These are phyloP conservation scores for Dittrichia graveolens DNA, from an alignment of 129 eudicot species.

Conservation along the genomic window DNA sequence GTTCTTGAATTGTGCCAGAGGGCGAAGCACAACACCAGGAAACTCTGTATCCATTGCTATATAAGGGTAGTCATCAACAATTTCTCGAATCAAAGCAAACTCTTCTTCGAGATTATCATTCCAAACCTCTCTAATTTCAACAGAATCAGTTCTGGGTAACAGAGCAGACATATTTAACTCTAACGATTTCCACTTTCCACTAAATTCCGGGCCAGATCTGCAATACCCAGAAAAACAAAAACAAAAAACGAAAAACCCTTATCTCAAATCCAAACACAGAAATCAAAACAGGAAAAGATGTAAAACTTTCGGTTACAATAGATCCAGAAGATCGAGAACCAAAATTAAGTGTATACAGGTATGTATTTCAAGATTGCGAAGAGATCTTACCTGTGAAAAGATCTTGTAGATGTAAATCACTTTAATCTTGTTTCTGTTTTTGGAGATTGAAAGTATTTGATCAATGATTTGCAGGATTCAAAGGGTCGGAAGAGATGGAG, in stretches of 20 bases:
- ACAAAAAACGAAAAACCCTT: neutral
- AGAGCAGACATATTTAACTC: constrained; percentile 28
- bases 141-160: constrained; percentile 26
- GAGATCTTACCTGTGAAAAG: constrained; percentile 30
- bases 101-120: constrained; percentile 54
- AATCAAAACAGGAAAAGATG: neutral
- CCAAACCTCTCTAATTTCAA: constrained; percentile 61
- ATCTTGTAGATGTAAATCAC: constrained; percentile 26
- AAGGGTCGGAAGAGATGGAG: constrained; percentile 4
- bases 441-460: constrained; percentile 18
- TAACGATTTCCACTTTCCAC: neutral
- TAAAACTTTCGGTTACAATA: neutral
- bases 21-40: constrained; percentile 48
- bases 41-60: constrained; percentile 62
- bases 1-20: constrained; percentile 28
- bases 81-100: constrained; percentile 43
- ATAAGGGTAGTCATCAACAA: constrained; percentile 52
- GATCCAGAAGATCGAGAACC: constrained; percentile 9
- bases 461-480: neutral
- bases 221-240: constrained; percentile 21
- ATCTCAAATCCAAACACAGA: constrained; percentile 11
- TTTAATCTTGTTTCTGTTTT: constrained; percentile 5
- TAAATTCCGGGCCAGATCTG: constrained; percentile 1
- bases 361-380: constrained; percentile 15
- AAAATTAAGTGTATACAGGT: constrained; percentile 1